Percentiles rank a stretch among this genome's conserved stretches.
Conservation (phyloP, 352 stramenopile genomes). For the Phytophthora syringae region DNA sequence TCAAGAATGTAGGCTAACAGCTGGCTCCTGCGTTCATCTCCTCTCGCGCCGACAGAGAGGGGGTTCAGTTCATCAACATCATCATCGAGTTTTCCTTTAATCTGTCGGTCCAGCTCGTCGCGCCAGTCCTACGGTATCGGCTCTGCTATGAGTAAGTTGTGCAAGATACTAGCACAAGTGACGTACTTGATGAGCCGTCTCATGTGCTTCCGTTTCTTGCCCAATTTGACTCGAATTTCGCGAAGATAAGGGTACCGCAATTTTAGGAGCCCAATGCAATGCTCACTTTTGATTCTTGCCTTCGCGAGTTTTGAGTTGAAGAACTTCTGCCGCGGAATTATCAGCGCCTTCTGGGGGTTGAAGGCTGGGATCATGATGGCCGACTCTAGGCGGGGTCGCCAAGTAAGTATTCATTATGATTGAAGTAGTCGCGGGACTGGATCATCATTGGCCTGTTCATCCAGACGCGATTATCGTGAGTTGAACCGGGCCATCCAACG, state of each 20-base stretch:
- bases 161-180: too few species aligned
- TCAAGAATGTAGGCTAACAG: conserved; percentile 19
- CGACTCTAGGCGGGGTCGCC: conserved; percentile 29
- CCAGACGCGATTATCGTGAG: conserved; percentile 38
- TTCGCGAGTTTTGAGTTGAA: conserved; percentile 20
- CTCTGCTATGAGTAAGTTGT: too few species aligned
- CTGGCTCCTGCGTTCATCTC: conserved; percentile 9
- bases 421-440: conserved; percentile 5
- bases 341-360: conserved; percentile 7
- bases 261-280: too few species aligned
- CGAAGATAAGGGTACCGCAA: too few species aligned
- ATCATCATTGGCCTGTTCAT: conserved; percentile 22
- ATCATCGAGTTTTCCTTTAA: conserved; percentile 8
- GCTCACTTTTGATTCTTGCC: conserved; percentile 25
- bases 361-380: conserved; percentile 25
- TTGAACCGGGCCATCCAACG: conserved; percentile 26
- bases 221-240: too few species aligned
- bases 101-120: not conserved
- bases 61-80: conserved; percentile 29
- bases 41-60: conserved; percentile 7
- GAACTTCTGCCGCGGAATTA: conserved; percentile 10
- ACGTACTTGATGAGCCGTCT: too few species aligned
- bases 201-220: too few species aligned
- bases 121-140: not conserved
- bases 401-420: conserved; percentile 25